These are phyloP conservation scores for Juglanconis oblonga DNA, from an alignment of 2,329 filamentous ascomycete species.

Conservation along the genomic window DNA sequence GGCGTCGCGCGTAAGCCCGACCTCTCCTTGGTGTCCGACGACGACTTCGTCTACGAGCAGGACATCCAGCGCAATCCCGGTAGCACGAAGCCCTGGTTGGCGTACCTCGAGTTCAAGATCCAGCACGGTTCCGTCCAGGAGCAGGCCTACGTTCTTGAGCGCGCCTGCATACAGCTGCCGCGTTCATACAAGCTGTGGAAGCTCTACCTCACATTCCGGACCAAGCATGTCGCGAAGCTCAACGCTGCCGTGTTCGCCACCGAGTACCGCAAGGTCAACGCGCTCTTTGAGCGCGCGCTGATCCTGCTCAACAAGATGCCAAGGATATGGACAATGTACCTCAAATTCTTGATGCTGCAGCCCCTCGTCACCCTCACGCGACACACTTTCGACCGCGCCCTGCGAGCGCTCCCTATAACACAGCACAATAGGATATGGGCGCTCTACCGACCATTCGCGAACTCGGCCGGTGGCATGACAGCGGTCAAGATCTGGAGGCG, in stretches of 20 bases:
- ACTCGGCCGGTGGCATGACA: slow-evolving; percentile 83
- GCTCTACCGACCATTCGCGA: slow-evolving; percentile 85
- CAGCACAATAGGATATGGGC: slow-evolving; percentile 97
- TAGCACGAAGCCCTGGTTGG: slow-evolving; percentile 90
- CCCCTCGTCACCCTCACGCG: slow-evolving; percentile 86
- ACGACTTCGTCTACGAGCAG: slow-evolving; percentile 95
- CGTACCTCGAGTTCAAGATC: slow-evolving; percentile 87
- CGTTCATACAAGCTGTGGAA: slow-evolving; percentile 99
- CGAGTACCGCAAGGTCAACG: slow-evolving; percentile 92
- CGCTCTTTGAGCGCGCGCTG: slow-evolving; percentile 87
- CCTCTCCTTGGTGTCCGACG: slow-evolving; percentile 49
- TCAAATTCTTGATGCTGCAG: slow-evolving; percentile 84
- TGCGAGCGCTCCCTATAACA: slow-evolving; percentile 86
- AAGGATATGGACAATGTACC: slow-evolving; percentile 92
- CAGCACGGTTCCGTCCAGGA: slow-evolving; percentile 82
- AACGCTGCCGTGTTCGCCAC: slow-evolving; percentile 76
- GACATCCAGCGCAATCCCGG: slow-evolving; percentile 83
- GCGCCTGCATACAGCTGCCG: slow-evolving; percentile 84
- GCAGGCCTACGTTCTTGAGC: slow-evolving; percentile 83
- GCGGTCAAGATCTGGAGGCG: slow-evolving; percentile 91
- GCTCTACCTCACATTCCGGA: slow-evolving; percentile 85
- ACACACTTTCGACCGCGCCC: slow-evolving; percentile 84
- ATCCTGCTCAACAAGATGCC: slow-evolving; percentile 99
- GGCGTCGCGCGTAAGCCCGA: slow-evolving; percentile 19
- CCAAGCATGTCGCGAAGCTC: slow-evolving; percentile 74